Base-by-base conservation (phyloP, 1,284 basidiomycete genomes). In the Leccinum variabile region DNA sequence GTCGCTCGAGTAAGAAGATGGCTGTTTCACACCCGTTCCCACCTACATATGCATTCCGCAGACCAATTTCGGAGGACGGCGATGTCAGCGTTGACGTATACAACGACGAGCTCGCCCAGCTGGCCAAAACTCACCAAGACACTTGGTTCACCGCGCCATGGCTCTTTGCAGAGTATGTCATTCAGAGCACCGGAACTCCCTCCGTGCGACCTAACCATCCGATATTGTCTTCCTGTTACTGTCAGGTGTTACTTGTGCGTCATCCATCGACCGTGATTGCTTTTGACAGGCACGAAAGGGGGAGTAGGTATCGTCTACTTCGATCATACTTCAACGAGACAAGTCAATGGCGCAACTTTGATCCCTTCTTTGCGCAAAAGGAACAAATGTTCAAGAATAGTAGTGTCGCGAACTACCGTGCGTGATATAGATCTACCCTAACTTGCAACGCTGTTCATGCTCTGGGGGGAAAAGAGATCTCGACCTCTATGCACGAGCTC, bases 101-200 rank as follows among this genome's bases (percentile, higher is more conserved):
- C 78, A 97, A 98, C 67, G 72, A 78, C 0, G 89, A 92, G 66
- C 79, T 98, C 11, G 76, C 77, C 2, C 72, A 75, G 1, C 80
- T 91, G 2, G 77, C 76, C 1, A 70, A 78, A 11, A 75, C 80
- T 1, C 79, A 81, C 1, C 82, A 85, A 65, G 82, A 89, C 67
- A 92, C 89, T 0, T 99, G 97, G 97, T 95, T 95, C 73, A 90
- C 85, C 2, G 88, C 92, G 8, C 92, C 95, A 4, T 98, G 96
- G 95, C 82, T 99, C 13, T 98, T 85, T 73, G 93, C 95, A 63
- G 97, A 98, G 87, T 97, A 80, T 70, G 85, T 75, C 35, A 3
- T 35, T 53, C 8, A 49, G n/a, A n/a, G 33, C 9, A 13, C 10
- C 1, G 39, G n/a, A 33, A 28, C 49, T 54, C 44, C 41, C 3